A percentile compares a stretch with the other conserved stretches of the same genome.
These are phyloP conservation scores for Niebla homalea DNA, from an alignment of 495 filamentous ascomycete species.

Conservation along the genomic window DNA sequence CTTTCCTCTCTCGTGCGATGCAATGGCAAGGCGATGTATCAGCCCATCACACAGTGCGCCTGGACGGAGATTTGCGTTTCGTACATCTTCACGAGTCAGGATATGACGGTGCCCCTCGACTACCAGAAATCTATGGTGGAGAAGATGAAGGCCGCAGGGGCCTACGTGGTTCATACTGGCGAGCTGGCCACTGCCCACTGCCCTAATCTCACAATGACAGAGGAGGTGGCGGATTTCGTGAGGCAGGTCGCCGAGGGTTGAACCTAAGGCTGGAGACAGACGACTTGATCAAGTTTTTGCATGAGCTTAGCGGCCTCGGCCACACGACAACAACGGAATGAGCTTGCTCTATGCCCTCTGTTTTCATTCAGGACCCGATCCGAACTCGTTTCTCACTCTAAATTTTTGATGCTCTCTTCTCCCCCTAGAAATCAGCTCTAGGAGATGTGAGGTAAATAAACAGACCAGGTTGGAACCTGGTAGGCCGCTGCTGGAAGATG, in stretches of 20 bases:
- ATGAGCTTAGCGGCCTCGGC: too few relatives aligned
- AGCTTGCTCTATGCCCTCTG: too few relatives aligned
- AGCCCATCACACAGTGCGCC: slow-evolving; percentile 6
- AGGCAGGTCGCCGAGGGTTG: too few relatives aligned
- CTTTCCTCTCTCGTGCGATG: slow-evolving; percentile 5
- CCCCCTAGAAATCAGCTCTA: too few relatives aligned
- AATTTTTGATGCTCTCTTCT: too few relatives aligned
- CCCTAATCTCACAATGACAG: slow-evolving; percentile 8
- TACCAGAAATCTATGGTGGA: slow-evolving; percentile 30
- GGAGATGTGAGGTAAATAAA: slow-evolving; percentile 12
- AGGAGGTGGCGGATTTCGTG: slow-evolving; percentile 12
- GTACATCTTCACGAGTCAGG: slow-evolving; percentile 24
- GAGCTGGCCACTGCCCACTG: slow-evolving; percentile 11
- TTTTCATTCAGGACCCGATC: too few relatives aligned
- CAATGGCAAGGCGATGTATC: slow-evolving; percentile 8
- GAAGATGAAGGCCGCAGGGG: slow-evolving; percentile 22
- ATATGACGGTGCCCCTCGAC: slow-evolving; percentile 22
- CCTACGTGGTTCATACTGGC: slow-evolving; percentile 3
- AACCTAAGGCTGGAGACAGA: too few relatives aligned
- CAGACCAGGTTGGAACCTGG: slow-evolving; percentile 2
- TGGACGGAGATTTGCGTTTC: slow-evolving; percentile 28
- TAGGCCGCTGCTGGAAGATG: slow-evolving; percentile 5
- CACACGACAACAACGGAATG: too few relatives aligned
- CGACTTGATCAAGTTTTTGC: too few relatives aligned
- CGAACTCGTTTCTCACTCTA: too few relatives aligned